Percentiles rank a stretch among this genome's conserved stretches.
Evolutionary conservation across 176 grass and related monocot species (phyloP).

Genomic region (Bolboschoenus planiculmis): DNA sequence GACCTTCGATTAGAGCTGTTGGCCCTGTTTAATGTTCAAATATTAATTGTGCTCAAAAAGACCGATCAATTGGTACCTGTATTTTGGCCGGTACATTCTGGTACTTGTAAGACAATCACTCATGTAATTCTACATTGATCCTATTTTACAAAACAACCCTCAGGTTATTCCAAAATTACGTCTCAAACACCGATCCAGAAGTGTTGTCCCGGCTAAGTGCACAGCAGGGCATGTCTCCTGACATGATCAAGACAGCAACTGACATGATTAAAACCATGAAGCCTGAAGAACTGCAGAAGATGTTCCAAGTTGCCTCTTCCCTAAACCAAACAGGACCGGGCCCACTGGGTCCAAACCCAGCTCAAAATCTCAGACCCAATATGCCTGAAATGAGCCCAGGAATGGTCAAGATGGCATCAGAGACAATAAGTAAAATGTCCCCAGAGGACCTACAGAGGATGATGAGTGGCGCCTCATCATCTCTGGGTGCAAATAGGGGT

Average conservation of each 20-base stretch:
- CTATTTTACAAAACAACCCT: conserved; percentile 23
- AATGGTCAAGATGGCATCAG: conserved; percentile 82
- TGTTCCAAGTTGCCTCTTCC: conserved; percentile 76
- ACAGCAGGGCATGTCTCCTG: conserved; percentile 71
- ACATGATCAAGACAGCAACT: conserved; percentile 69
- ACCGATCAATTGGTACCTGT: neutral
- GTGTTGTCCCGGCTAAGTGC: conserved; percentile 42
- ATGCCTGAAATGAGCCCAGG: conserved; percentile 89
- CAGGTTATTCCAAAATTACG: conserved; percentile 58
- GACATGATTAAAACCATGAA: conserved; percentile 81
- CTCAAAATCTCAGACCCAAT: conserved; percentile 53
- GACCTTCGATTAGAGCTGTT: neutral
- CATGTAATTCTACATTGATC: neutral
- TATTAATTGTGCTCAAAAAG: neutral
- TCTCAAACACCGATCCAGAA: conserved; percentile 38
- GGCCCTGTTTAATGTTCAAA: neutral
- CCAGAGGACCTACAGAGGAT: conserved; percentile 83
- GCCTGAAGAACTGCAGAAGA: conserved; percentile 86
- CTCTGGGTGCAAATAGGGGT: conserved; percentile 24
- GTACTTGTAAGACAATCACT: neutral
- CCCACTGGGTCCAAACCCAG: conserved; percentile 6
- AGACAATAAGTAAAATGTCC: conserved; percentile 76
- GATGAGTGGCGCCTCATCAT: conserved; percentile 52
- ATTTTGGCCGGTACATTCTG: neutral
- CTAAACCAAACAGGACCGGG: conserved; percentile 39